Evolutionary conservation across 495 filamentous ascomycete genomes (phyloP).

Genomic region (Lineolata rhizophorae): DNA sequence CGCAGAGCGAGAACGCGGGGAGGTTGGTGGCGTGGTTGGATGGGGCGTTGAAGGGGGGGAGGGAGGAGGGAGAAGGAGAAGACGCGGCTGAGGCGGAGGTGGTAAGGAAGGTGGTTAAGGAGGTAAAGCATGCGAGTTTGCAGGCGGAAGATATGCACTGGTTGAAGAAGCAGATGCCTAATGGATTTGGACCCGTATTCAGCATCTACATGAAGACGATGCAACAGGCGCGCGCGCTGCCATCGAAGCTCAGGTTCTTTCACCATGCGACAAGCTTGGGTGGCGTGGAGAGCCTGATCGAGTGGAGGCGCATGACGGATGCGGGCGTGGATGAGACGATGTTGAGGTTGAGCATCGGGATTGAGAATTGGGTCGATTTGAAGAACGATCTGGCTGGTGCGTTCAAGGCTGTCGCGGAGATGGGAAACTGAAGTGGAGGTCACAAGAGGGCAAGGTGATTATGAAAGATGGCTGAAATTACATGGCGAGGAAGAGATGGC

Average conservation of each 20-base stretch:
- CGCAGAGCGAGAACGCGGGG: slow-evolving; percentile 47
- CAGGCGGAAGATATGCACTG: slow-evolving; percentile 44
- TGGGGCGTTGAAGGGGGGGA: slow-evolving; percentile 19
- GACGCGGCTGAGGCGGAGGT: slow-evolving; percentile 14
- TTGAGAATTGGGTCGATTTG: slow-evolving; percentile 78
- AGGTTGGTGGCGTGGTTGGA: slow-evolving; percentile 52
- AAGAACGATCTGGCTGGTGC: slow-evolving; percentile 49
- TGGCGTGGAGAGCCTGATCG: slow-evolving; percentile 83
- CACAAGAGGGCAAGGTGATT: no score
- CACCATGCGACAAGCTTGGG: slow-evolving; percentile 90
- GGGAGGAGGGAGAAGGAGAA: slow-evolving; percentile 16
- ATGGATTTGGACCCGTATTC: slow-evolving; percentile 80
- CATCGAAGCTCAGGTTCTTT: slow-evolving; percentile 60
- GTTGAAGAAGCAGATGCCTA: slow-evolving; percentile 77
- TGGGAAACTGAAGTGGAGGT: no score
- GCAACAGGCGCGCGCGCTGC: slow-evolving; percentile 40
- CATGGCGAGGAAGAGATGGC: no score
- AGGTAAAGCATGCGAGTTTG: slow-evolving; percentile 54
- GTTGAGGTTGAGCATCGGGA: slow-evolving; percentile 62
- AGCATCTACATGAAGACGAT: slow-evolving; percentile 39
- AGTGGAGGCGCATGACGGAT: slow-evolving; percentile 79
- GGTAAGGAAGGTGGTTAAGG: slow-evolving; percentile 29
- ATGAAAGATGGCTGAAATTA: no score
- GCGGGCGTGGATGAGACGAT: slow-evolving; percentile 43
- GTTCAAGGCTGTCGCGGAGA: slow-evolving; percentile 31